Conservation (phyloP, 192 early-diverging fungal species). For the Backusella macrospora region DNA sequence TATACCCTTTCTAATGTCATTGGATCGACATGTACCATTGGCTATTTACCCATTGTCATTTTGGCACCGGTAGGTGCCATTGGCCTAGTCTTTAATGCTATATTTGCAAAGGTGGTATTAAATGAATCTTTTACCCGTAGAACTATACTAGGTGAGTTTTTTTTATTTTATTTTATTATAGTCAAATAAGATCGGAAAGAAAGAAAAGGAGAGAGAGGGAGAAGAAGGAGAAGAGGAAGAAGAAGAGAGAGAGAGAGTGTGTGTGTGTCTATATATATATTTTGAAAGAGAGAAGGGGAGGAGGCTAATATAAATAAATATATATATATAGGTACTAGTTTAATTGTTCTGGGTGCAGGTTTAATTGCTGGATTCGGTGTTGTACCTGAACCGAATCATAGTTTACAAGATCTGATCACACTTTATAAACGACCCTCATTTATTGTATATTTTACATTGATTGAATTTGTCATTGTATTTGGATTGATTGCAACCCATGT, state of each 20-base stretch:
- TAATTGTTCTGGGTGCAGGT: conserved; percentile 68
- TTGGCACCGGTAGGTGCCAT: conserved; percentile 77
- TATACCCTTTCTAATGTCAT: conserved; percentile 72
- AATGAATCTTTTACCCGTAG: conserved; percentile 65
- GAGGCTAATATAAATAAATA: background rate
- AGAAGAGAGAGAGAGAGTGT: background rate
- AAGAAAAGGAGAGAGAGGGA: conserved; percentile 3
- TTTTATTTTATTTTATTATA: too few relatives aligned
- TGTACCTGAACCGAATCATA: conserved; percentile 73
- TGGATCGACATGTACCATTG: conserved; percentile 72
- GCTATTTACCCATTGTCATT: conserved; percentile 76
- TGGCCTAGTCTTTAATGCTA: conserved; percentile 76
- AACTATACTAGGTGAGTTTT: conserved; percentile 55
- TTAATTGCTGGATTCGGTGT: conserved; percentile 77
- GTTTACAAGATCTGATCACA: conserved; percentile 66
- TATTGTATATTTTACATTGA: conserved; percentile 64
- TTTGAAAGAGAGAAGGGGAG: background rate
- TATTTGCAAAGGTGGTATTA: conserved; percentile 70
- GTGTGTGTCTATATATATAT: background rate
- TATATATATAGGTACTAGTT: conserved; percentile 57
- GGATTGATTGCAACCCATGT: conserved; percentile 55
- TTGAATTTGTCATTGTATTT: conserved; percentile 51
- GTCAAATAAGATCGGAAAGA: background rate
- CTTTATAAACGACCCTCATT: conserved; percentile 72
- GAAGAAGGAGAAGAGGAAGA: background rate